Conservation (phyloP, 2,329 filamentous ascomycete genomes). For the Fusarium sp. region DNA sequence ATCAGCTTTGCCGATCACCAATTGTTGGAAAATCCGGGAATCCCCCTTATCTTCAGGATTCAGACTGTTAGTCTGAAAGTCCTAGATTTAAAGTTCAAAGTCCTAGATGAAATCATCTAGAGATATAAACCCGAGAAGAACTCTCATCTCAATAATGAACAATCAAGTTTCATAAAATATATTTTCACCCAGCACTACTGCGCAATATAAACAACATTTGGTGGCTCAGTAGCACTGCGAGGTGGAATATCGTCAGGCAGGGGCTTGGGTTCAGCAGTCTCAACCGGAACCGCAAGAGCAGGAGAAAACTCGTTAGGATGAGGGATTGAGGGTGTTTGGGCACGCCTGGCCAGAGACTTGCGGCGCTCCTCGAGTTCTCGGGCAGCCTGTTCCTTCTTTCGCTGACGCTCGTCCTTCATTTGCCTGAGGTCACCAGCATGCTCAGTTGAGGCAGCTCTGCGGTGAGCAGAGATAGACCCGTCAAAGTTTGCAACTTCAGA, state of each 20-base stretch:
- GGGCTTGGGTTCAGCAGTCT: too few species aligned
- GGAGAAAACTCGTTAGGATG: constrained; percentile 70
- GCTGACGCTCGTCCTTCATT: constrained; percentile 70
- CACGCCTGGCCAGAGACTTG: constrained; percentile 82
- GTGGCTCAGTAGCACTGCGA: constrained; percentile 75
- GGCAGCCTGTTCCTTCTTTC: constrained; percentile 79
- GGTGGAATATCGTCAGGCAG: constrained; percentile 60
- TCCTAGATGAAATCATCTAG: too few species aligned
- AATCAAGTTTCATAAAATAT: too few species aligned
- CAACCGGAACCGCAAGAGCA: constrained; percentile 49
- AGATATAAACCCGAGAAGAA: too few species aligned
- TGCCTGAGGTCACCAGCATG: constrained; percentile 65
- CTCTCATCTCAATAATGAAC: too few species aligned
- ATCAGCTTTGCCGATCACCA: too few species aligned
- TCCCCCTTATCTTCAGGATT: too few species aligned
- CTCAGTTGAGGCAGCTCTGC: constrained; percentile 57
- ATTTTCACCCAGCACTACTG: too few species aligned
- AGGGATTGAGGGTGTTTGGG: constrained; percentile 82
- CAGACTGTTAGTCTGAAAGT: too few species aligned
- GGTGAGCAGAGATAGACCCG: constrained; percentile 47
- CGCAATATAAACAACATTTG: too few species aligned
- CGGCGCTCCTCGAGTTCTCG: constrained; percentile 90
- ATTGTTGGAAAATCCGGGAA: too few species aligned
- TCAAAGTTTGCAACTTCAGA: constrained; percentile 48
- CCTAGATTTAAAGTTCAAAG: too few species aligned